A percentile compares a stretch with the other conserved stretches of the same genome.
phyloP scores from a whole-genome alignment of 352 stramenopile species.

The Chrysophaeum taylorii region DNA sequence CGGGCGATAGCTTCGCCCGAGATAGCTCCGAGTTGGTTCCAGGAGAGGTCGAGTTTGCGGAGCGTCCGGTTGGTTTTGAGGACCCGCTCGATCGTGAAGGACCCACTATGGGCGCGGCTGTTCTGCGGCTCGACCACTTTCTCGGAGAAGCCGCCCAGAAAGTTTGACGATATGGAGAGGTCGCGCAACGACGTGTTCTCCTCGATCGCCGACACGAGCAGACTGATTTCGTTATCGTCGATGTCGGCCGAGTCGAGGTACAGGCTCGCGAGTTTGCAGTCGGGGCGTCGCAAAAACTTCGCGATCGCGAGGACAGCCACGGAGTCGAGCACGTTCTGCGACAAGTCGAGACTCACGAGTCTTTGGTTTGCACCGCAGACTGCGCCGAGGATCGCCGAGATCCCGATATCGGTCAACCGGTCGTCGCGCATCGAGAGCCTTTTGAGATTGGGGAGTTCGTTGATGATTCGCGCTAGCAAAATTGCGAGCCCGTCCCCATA shows the following conservation, averaged over 20 bases:
- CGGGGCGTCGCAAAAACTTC: not conserved
- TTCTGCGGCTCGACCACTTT: not conserved
- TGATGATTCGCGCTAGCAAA: not conserved
- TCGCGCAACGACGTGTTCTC: not conserved
- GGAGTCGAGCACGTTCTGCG: not conserved
- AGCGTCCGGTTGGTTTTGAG: conserved; percentile 52
- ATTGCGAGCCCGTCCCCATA: not conserved
- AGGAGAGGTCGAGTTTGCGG: conserved; percentile 50
- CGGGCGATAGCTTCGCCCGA: conserved; percentile 49
- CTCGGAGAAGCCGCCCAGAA: not conserved
- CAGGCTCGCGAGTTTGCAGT: not conserved
- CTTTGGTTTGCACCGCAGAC: not conserved
- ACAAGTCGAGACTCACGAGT: not conserved
- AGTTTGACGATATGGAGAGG: not conserved
- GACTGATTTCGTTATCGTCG: not conserved
- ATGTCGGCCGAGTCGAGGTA: not conserved
- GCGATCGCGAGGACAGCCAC: not conserved
- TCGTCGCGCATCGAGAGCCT: not conserved
- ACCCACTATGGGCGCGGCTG: no score
- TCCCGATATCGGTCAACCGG: not conserved
- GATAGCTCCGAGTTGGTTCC: conserved; percentile 59
- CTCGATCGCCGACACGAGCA: not conserved
- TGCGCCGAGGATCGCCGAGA: not conserved
- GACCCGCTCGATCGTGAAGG: conserved; percentile 39
- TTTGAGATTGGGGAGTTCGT: not conserved